Evolutionary conservation across 768 basidiomycete genomes (phyloP).

Genomic region (Amanita exitialis): DNA sequence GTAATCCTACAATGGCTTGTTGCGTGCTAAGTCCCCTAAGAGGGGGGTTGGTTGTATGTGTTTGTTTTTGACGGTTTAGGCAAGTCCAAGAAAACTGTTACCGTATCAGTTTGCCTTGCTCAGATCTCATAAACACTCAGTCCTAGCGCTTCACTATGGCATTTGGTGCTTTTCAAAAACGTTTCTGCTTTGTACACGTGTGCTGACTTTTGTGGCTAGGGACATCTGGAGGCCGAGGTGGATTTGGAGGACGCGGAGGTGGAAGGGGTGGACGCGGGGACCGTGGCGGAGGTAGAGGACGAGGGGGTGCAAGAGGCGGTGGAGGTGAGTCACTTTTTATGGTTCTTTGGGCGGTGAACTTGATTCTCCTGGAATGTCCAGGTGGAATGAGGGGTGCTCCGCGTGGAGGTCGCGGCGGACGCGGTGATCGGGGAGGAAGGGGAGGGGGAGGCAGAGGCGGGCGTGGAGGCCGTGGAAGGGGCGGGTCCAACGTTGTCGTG

Average conservation of each 20-base stretch:
- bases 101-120: not conserved
- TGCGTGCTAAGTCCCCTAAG: too few relatives aligned
- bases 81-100: not conserved
- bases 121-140: not conserved
- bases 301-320: constrained; percentile 28
- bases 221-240: constrained; percentile 69
- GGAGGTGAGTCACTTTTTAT: constrained; percentile 11
- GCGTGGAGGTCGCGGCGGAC: constrained; percentile 27
- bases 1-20: too few relatives aligned
- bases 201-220: constrained; percentile 17
- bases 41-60: not conserved
- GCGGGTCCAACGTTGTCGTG: constrained; percentile 82
- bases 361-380: constrained; percentile 15
- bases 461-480: constrained; percentile 61
- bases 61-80: not conserved
- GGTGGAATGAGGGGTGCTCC: constrained; percentile 31
- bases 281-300: constrained; percentile 29
- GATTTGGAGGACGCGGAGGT: constrained; percentile 44
- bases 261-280: constrained; percentile 25
- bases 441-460: constrained; percentile 41
- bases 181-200: not conserved
- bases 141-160: not conserved
- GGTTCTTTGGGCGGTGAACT: constrained; percentile 6
- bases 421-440: constrained; percentile 35
- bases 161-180: not conserved